Base-by-base conservation (phyloP, 1,284 basidiomycete genomes). In the Marasmius sp. region DNA sequence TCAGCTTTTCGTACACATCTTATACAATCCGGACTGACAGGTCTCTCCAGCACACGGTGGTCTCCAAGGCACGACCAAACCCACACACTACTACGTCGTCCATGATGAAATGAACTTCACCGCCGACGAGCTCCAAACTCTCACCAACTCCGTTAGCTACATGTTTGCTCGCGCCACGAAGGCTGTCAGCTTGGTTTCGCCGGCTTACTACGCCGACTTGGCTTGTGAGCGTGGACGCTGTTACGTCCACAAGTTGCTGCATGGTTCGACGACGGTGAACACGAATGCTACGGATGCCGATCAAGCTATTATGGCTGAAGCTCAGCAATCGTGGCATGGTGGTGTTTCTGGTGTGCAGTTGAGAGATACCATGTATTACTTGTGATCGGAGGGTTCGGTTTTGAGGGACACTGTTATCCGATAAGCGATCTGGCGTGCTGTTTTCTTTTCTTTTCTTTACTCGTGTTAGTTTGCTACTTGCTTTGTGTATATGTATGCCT, bases 81-180 rank as follows among this genome's bases (percentile, higher is more conserved):
- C 90, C 1, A 92, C 90, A 0, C 91, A 92, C 67, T 92, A 92
- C 74, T 88, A 84, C 66, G 88, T 91, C 60, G 83, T 93, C 10
- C 85, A 91, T 67, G 86, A 92, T 70, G 86, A 91, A 67, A 89
- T 88, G 59, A 79, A 78, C 3, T 85, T 93, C 74, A 79, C 74
- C 1, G 83, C 88, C 0, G 89, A 93, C 70, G 78, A 81, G 57
- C 76, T 94, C 4, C 90, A 93, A 65, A 71, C 72, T 6, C 38
- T 86, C 49, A 86, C 85, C 14, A 84, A 91, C 72, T 74, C 84
- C 33, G 77, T 91, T 68, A 86, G 86, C 71, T 92, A 91, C 72
- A 83, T 89, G 80, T 93, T 89, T 68, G 86, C 86, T 16, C 86
- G 91, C 12, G 91, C 91, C 22, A 92, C 91, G 12, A 91, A 91